Evolutionary conservation across 2,329 filamentous ascomycete species (phyloP), one percentile per base, ranked within the genome.

Genomic region (Phaeosphaeria sp.): DNA sequence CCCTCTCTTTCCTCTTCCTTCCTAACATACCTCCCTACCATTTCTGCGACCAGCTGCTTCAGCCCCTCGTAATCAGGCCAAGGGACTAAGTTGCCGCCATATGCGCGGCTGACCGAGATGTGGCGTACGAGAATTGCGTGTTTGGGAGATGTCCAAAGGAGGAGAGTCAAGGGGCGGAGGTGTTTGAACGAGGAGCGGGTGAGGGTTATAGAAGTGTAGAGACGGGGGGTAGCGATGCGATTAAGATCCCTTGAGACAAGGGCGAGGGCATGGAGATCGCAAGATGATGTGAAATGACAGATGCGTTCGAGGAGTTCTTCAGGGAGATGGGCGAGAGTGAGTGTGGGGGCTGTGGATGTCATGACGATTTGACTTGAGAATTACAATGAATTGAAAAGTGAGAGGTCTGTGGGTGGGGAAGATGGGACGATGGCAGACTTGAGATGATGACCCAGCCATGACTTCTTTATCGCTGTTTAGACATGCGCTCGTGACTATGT

Each of bases 221-320:
- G 50, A 22, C 54, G 59, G 1, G 63, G 42, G 2, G 62, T 64
- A 17, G 62, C 51, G 42, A 66, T 56, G 46, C 63, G 61, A 39
- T 63, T 61, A 3, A 66, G 43, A 36, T 46, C 33, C 5, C 49
- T 46, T n/a, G 62, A 64, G 17, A 61, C 57, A 15, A 64, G 54
- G 23, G 44, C 54, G 43, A 1, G 60, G 44, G 3, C 56, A 20
- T 9, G 20, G 41, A 15, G 10, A n/a, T n/a, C 5, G 27, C 25
- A 20, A 6, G 49, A 18, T n/a, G n/a, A n/a, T n/a, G n/a, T n/a
- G 33, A 55, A 53, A 18, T 36, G 20, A 18, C 58, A 13, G 20
- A 66, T 62, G 18, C 47, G 49, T n/a, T 57, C 61, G 30, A 64
- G 46, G 43, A 64, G 55, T 54, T 66, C 63, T 50, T 64, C 61